Percentiles rank a stretch among this genome's conserved stretches.
These are phyloP conservation scores for Colletotrichum navitas DNA, from an alignment of 2,329 filamentous ascomycete genomes.

Conservation along the genomic window DNA sequence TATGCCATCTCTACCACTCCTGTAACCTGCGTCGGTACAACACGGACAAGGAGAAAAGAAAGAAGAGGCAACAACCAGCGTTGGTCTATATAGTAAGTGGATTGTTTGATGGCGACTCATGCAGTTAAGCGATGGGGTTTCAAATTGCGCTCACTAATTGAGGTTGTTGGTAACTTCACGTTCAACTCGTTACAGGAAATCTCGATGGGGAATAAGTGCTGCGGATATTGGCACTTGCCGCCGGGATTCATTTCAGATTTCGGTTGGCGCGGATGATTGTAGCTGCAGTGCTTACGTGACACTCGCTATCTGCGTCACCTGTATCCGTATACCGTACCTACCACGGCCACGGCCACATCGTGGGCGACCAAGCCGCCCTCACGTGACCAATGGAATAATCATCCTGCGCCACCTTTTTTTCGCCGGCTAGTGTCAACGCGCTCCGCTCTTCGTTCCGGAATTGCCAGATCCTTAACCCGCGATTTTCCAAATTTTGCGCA, in stretches of 20 bases:
- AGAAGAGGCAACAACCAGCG: background rate
- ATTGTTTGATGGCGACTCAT: background rate
- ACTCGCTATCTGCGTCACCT: background rate
- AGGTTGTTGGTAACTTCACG: background rate
- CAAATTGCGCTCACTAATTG: background rate
- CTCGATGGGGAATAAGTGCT: background rate
- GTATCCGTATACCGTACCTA: too few species aligned
- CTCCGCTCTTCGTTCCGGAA: constrained; percentile 30
- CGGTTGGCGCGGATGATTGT: constrained; percentile 7
- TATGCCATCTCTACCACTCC: background rate
- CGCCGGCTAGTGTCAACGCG: constrained; percentile 24
- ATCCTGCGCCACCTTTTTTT: constrained; percentile 14
- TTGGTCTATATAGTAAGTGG: too few species aligned
- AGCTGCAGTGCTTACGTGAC: constrained; percentile 36
- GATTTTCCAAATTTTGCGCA: constrained; percentile 38
- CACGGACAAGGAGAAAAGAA: background rate
- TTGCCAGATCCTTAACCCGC: constrained; percentile 33
- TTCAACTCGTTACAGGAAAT: background rate
- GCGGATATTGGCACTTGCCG: constrained; percentile 10
- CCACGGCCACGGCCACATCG: too few species aligned
- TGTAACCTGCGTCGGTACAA: background rate
- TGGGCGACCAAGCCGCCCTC: too few species aligned
- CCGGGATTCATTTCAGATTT: background rate
- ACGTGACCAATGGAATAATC: too few species aligned
- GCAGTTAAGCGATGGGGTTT: background rate